Base-by-base conservation (phyloP, 371 early-diverging fungal genomes). In the Mucor piriformis region DNA sequence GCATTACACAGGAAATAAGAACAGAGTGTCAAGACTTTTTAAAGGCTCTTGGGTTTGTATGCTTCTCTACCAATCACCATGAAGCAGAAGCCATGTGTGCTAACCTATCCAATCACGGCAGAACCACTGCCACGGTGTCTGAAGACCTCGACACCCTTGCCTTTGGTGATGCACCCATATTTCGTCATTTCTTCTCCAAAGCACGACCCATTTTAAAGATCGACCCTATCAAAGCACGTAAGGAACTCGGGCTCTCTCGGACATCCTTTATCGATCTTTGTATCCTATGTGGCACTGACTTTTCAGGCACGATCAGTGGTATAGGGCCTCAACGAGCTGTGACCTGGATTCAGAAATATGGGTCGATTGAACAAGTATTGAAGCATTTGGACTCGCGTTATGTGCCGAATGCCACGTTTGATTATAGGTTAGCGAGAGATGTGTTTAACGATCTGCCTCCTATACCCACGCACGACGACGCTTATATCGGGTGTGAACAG, bases 251-350 rank as follows among this genome's bases (percentile, higher is more conserved):
- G 0, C 44, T 92, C n/a, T 77, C 70, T 6, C 63, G 75, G 34
- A 71, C 73, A 8, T 72, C 81, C 11, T 92, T 90, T 63, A 59
- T 88, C 3, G 92, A 92, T 61, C 21, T 92, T 50, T 89, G 91
- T 54, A 92, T 92, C 38, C 63, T 92, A n/a, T 92, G 90, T 56
- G 92, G 91, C 6, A 91, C 91, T 0, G 92, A 92, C 50, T 92
- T 90, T 66, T 83, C 86, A 20, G 69, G 65, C 2, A 90, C 84
- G 0, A 77, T 92, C 3, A 77, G 76, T 37, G 81, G 84, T 3
- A 80, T 92, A 16, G 92, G 90, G 0, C 85, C 88, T 7, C 67
- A 81, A 13, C 79, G 73, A 7, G 92, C 91, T 0, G 67, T 79
- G 2, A 61, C 75, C 12, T 65, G 85, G 29, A 78, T 92, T 15